phyloP scores from a whole-genome alignment of 805 yeast genomes.

The Saturnispora sekii region DNA sequence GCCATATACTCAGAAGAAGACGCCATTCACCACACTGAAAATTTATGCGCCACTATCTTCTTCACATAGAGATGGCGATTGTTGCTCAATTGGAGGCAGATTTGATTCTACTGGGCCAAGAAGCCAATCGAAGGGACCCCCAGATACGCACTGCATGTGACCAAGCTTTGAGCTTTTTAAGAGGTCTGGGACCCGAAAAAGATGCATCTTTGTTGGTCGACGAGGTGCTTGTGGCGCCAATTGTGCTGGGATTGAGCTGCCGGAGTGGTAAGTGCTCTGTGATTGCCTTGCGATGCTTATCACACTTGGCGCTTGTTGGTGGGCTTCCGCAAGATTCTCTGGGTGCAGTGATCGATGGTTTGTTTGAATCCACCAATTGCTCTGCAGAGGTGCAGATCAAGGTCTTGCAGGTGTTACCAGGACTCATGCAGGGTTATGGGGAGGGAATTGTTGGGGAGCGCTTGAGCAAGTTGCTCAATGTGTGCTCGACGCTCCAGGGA shows the following conservation, averaged over 20 bases:
- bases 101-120: conserved; percentile 49
- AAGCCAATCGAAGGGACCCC: conserved; percentile 58
- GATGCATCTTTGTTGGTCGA: too few relatives aligned
- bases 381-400: conserved; percentile 81
- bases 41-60: not conserved
- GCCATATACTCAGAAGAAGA: not conserved
- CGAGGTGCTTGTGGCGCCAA: too few relatives aligned
- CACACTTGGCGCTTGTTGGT: conserved; percentile 43
- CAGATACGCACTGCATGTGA: conserved; percentile 57
- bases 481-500: conserved; percentile 65
- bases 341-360: conserved; percentile 51
- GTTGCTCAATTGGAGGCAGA: conserved; percentile 46
- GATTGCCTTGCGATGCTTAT: conserved; percentile 62
- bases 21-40: not conserved
- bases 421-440: conserved; percentile 57
- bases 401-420: conserved; percentile 73
- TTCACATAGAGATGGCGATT: conserved; percentile 29
- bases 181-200: too few relatives aligned
- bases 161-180: conserved; percentile 25
- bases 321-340: conserved; percentile 47
- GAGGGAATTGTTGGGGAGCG: conserved; percentile 42
- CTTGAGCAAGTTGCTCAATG: conserved; percentile 48
- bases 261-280: too few relatives aligned
- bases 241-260: too few relatives aligned
- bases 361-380: conserved; percentile 63